These are phyloP conservation scores for Dalbergia cochinchinensis DNA, from an alignment of 306 rosid genomes.

Conservation along the genomic window DNA sequence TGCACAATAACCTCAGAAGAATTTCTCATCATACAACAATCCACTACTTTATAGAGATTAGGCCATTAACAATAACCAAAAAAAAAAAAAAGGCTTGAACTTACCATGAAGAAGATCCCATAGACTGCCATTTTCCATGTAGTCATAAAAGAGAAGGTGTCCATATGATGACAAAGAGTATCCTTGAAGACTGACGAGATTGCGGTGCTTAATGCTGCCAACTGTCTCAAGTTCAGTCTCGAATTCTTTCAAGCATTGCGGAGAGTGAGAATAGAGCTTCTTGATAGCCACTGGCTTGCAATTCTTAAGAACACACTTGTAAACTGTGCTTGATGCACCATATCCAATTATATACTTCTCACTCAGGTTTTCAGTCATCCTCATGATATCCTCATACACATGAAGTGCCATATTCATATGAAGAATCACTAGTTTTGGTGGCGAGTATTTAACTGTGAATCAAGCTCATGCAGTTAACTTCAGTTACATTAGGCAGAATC, in stretches of 20 bases:
- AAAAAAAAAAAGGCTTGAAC: conserved; percentile 7
- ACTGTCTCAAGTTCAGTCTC: conserved; percentile 89
- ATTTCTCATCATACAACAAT: too few species aligned
- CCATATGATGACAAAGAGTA: conserved; percentile 85
- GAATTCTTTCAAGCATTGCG: conserved; percentile 77
- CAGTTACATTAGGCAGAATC: conserved; percentile 10
- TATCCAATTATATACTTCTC: conserved; percentile 91
- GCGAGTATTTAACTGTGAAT: conserved; percentile 70
- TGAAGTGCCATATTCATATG: conserved; percentile 98
- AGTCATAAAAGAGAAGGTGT: conserved; percentile 94
- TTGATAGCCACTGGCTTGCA: conserved; percentile 96
- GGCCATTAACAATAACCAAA: background rate
- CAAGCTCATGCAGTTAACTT: conserved; percentile 33
- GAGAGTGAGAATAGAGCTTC: conserved; percentile 82
- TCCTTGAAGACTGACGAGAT: conserved; percentile 94
- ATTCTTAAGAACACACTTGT: conserved; percentile 92
- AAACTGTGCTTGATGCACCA: conserved; percentile 96
- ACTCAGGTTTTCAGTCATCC: conserved; percentile 91
- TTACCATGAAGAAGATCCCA: conserved; percentile 97
- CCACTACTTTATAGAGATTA: background rate
- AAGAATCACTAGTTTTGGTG: conserved; percentile 87
- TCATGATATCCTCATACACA: conserved; percentile 92
- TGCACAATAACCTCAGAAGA: too few species aligned
- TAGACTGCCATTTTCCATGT: conserved; percentile 95
- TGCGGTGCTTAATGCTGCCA: conserved; percentile 96